Percentiles rank a stretch among this genome's conserved stretches.
Conservation (phyloP, 192 early-diverging fungal species). For the Lunasporangiospora selenospora region DNA sequence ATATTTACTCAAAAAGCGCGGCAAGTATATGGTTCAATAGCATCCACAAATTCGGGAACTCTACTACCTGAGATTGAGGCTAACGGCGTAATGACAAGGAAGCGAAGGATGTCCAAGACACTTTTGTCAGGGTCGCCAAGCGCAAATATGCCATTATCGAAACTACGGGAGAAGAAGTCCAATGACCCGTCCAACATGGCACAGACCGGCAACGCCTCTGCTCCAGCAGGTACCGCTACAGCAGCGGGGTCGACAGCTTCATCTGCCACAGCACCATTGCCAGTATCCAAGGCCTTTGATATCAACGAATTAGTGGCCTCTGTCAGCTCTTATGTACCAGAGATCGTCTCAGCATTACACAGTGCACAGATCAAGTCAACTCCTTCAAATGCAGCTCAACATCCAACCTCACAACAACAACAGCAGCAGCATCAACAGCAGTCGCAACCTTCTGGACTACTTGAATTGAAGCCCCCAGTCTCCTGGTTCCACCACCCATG, state of each 20-base stretch:
- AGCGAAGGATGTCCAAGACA: no score
- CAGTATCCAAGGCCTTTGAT: not conserved
- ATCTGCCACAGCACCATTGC: not conserved
- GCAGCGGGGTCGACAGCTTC: not conserved
- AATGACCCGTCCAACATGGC: no score
- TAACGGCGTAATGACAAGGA: no score
- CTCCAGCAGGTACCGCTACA: not conserved
- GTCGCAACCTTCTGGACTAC: not conserved
- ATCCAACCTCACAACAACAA: not conserved
- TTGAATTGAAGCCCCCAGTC: conserved; percentile 1
- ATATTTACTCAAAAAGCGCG: conserved; percentile 2
- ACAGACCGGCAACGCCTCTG: no score
- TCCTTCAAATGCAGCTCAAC: no score
- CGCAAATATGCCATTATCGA: no score
- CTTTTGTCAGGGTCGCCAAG: no score
- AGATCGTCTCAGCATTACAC: not conserved
- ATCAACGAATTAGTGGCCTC: not conserved
- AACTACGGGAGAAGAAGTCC: no score
- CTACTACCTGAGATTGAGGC: no score
- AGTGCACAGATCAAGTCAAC: not conserved
- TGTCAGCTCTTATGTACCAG: not conserved
- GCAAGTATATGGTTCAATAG: no score
- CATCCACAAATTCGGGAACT: no score
- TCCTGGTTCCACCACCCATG: conserved; percentile 23
- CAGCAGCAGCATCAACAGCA: conserved; percentile 4